phyloP scores from a whole-genome alignment of 495 filamentous ascomycete genomes.

The Penicillium desertorum region DNA sequence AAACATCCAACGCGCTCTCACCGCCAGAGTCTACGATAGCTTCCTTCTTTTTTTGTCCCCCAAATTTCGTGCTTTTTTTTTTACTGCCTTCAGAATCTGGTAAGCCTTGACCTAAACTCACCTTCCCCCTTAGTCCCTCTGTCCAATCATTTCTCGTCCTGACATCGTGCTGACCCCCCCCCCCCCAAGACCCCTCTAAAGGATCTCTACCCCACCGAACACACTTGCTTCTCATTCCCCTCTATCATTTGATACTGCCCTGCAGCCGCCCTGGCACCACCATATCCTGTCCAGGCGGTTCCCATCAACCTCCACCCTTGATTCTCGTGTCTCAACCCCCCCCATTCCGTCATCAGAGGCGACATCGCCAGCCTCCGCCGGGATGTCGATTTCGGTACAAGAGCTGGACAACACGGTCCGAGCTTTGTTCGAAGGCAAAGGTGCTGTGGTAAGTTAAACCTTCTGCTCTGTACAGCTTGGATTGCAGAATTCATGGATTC shows the following conservation, averaged over 20 bases:
- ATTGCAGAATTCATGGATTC: background rate
- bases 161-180: constrained; percentile 12
- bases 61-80: constrained; percentile 8
- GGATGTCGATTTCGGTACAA: constrained; percentile 72
- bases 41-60: constrained; percentile 15
- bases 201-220: constrained; percentile 30
- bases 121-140: background rate
- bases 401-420: constrained; percentile 96
- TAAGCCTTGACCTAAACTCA: constrained; percentile 1
- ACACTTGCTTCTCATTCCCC: constrained; percentile 9
- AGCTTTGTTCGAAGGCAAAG: constrained; percentile 94
- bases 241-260: constrained; percentile 10
- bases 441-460: constrained; percentile 68
- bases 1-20: constrained; percentile 28
- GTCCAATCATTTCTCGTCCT: constrained; percentile 15
- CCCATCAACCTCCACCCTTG: constrained; percentile 9
- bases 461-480: background rate
- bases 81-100: background rate
- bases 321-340: constrained; percentile 19
- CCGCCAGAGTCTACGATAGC: constrained; percentile 31
- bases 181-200: constrained; percentile 34
- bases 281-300: constrained; percentile 11
- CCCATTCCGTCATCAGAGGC: constrained; percentile 27
- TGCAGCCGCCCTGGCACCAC: constrained; percentile 14
- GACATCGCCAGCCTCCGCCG: constrained; percentile 39